A percentile compares a stretch with the other conserved stretches of the same genome.
These are phyloP conservation scores for Scheffersomyces amazonensis DNA, from an alignment of 805 yeast genomes.

Conservation along the genomic window DNA sequence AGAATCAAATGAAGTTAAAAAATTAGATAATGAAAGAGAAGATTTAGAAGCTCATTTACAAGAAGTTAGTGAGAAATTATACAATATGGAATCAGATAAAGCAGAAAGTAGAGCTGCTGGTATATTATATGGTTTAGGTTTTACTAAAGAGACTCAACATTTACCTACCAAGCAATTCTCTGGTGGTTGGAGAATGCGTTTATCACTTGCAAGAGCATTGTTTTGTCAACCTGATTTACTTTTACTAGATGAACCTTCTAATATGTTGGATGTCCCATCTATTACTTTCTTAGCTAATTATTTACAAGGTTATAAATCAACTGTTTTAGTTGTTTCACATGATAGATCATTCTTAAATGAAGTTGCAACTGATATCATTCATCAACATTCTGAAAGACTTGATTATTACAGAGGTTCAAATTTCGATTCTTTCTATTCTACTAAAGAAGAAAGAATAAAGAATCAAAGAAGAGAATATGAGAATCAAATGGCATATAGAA, in stretches of 20 bases:
- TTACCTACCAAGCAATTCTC: constrained; percentile 87
- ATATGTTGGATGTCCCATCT: constrained; percentile 99
- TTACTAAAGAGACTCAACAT: constrained; percentile 81
- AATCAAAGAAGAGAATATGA: constrained; percentile 94
- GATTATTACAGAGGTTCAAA: constrained; percentile 94
- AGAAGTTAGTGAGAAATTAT: constrained; percentile 76
- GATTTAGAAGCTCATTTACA: constrained; percentile 78
- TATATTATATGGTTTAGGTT: constrained; percentile 89
- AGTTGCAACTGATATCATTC: constrained; percentile 96
- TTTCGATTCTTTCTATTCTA: constrained; percentile 88
- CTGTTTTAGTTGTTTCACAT: constrained; percentile 94
- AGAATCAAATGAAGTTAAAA: constrained; percentile 69
- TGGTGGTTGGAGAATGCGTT: constrained; percentile 99
- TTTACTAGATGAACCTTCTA: constrained; percentile 96
- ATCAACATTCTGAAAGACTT: constrained; percentile 95
- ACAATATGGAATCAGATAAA: constrained; percentile 94
- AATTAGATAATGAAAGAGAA: constrained; percentile 84
- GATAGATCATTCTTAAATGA: constrained; percentile 96
- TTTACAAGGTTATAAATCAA: constrained; percentile 84
- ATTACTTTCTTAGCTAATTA: constrained; percentile 90
- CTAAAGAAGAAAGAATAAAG: constrained; percentile 93
- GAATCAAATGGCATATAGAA: constrained; percentile 93
- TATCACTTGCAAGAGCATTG: constrained; percentile 95
- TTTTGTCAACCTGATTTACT: constrained; percentile 95
- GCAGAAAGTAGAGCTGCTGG: constrained; percentile 98